A percentile compares a stretch with the other conserved stretches of the same genome.
Evolutionary conservation across 768 basidiomycete species (phyloP).

Genomic region (Russula olivacea): DNA sequence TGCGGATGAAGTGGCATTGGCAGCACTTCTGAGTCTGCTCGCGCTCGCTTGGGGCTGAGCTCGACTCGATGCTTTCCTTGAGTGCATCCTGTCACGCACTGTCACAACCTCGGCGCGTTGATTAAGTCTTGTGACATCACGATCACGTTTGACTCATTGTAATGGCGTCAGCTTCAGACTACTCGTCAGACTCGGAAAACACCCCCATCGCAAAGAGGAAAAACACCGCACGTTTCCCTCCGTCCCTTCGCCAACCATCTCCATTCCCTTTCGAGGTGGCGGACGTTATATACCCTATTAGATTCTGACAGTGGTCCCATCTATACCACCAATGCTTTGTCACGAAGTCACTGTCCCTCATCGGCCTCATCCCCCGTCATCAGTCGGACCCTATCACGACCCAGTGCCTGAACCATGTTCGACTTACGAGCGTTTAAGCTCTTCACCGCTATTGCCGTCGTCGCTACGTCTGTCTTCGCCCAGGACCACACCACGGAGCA

Average conservation of each 20-base stretch:
- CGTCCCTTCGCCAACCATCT: background rate
- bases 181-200: too few species aligned
- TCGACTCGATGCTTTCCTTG: slow-evolving; percentile 2
- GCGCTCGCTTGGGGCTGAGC: slow-evolving; percentile 1
- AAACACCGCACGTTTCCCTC: background rate
- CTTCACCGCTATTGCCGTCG: background rate
- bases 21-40: slow-evolving; percentile 6
- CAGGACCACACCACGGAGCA: slow-evolving; percentile 19
- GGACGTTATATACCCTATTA: background rate
- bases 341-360: background rate
- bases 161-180: too few species aligned
- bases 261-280: background rate
- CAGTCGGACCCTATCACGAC: background rate
- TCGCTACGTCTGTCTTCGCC: slow-evolving; percentile 4
- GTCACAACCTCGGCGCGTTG: background rate
- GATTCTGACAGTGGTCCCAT: background rate
- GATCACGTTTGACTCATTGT: too few species aligned
- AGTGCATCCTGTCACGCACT: background rate
- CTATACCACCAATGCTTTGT: background rate
- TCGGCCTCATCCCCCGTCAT: background rate
- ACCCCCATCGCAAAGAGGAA: too few species aligned
- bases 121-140: background rate
- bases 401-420: background rate
- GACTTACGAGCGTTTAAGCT: background rate
- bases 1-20: background rate